Evolutionary conservation across 768 basidiomycete genomes (phyloP).

Genomic region (Leccinum uliginosum): DNA sequence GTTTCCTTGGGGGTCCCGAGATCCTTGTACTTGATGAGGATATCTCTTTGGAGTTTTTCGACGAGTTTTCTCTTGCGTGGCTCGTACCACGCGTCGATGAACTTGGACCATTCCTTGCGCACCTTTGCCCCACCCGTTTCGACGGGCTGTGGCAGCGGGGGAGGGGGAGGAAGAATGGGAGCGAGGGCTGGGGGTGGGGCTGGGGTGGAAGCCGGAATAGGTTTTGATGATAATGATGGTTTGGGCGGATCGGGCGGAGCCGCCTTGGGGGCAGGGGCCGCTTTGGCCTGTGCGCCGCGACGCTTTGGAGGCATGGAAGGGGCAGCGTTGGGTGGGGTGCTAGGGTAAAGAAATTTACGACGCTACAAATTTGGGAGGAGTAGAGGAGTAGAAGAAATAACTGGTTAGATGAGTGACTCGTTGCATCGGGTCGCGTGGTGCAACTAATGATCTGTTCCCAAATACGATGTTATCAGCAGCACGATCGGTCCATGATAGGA

Average conservation of each 20-base stretch:
- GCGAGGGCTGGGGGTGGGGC: constrained; percentile 3
- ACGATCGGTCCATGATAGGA: constrained; percentile 33
- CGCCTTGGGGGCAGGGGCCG: constrained; percentile 10
- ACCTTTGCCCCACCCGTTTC: constrained; percentile 24
- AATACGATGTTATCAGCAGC: constrained; percentile 28
- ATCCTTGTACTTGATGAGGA: constrained; percentile 30
- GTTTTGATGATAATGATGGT: constrained; percentile 9
- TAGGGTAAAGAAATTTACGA: constrained; percentile 10
- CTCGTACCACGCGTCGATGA: constrained; percentile 28
- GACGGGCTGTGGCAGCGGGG: constrained; percentile 13
- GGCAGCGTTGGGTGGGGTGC: neutral
- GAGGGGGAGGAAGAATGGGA: constrained; percentile 6
- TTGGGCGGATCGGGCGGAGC: constrained; percentile 14
- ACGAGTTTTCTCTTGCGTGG: constrained; percentile 26
- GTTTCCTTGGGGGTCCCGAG: constrained; percentile 22
- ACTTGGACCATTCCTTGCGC: constrained; percentile 29
- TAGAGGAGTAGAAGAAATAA: constrained; percentile 16
- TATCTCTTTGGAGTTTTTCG: constrained; percentile 30
- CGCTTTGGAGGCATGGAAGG: constrained; percentile 30
- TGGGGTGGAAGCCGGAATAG: constrained; percentile 2
- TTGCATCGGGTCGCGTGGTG: constrained; percentile 26
- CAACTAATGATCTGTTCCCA: constrained; percentile 13
- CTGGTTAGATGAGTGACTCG: constrained; percentile 23
- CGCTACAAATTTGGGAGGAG: constrained; percentile 11
- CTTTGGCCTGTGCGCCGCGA: constrained; percentile 17